These are phyloP conservation scores for Ustilago xerochloae DNA, from an alignment of 1,284 basidiomycete genomes.

Conservation along the genomic window DNA sequence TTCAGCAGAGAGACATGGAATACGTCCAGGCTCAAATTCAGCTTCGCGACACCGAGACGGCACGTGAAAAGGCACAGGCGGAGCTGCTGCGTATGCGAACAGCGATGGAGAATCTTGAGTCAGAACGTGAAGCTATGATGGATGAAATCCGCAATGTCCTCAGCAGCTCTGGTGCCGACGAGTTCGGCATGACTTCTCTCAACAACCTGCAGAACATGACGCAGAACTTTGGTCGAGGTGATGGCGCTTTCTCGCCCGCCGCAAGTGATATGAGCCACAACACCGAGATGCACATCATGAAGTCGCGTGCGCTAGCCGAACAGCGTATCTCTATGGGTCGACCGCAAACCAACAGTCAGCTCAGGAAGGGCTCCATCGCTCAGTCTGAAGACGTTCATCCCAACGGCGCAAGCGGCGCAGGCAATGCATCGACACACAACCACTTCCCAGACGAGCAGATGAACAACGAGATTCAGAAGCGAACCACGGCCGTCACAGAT, in stretches of 20 bases:
- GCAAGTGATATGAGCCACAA: constrained; percentile 47
- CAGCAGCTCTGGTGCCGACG: constrained; percentile 31
- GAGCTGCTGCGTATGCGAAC: constrained; percentile 58
- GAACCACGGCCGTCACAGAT: constrained; percentile 59
- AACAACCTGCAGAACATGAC: constrained; percentile 49
- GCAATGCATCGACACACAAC: constrained; percentile 30
- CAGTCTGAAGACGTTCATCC: constrained; percentile 12
- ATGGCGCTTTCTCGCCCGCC: constrained; percentile 28
- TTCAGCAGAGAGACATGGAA: constrained; percentile 61
- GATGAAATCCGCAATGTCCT: constrained; percentile 64
- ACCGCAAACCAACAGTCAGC: constrained; percentile 12
- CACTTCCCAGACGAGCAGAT: constrained; percentile 65
- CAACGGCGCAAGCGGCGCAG: constrained; percentile 6
- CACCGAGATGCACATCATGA: constrained; percentile 56
- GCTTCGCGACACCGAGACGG: constrained; percentile 59
- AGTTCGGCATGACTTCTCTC: constrained; percentile 47
- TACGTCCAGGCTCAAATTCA: constrained; percentile 57
- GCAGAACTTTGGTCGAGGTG: constrained; percentile 19
- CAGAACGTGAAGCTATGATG: constrained; percentile 64
- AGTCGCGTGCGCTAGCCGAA: constrained; percentile 57
- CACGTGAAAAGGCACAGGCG: constrained; percentile 56
- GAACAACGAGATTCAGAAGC: constrained; percentile 62
- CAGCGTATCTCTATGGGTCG: constrained; percentile 56
- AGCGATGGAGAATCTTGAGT: constrained; percentile 57
- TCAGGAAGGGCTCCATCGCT: constrained; percentile 16